Percentiles rank a stretch among this genome's conserved stretches.
These are phyloP conservation scores for Ophiorrhiza pumila DNA, from an alignment of 257 asterid genomes.

Conservation along the genomic window DNA sequence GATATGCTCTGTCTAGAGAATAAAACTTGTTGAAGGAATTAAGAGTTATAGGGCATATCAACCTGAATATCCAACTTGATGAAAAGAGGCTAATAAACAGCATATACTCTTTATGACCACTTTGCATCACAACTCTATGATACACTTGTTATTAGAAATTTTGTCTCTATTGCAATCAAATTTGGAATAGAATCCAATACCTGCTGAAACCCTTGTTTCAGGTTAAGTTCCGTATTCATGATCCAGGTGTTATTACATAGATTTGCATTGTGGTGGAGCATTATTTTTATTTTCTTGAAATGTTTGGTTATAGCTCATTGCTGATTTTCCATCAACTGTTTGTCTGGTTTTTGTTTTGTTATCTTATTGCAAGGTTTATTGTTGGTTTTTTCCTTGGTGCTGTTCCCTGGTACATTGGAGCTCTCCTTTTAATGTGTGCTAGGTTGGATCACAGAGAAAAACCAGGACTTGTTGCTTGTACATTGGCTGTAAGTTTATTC, in stretches of 20 bases:
- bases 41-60: not conserved
- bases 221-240: not conserved
- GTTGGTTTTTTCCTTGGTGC: slow-evolving; percentile 77
- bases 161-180: not conserved
- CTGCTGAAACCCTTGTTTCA: not conserved
- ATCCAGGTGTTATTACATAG: not conserved
- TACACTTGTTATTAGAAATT: not conserved
- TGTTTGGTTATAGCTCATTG: not conserved
- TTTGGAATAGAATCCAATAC: not conserved
- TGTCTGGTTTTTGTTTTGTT: slow-evolving; percentile 5
- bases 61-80: no score
- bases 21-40: not conserved
- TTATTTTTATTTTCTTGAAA: not conserved
- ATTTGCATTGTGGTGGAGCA: not conserved
- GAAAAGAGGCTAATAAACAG: no score
- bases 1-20: not conserved
- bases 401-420: slow-evolving; percentile 91
- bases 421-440: slow-evolving; percentile 67
- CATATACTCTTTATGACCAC: not conserved
- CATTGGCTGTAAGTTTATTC: slow-evolving; percentile 69
- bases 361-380: slow-evolving; percentile 57
- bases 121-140: not conserved
- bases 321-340: not conserved
- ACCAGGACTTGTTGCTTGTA: slow-evolving; percentile 83
- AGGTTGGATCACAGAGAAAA: slow-evolving; percentile 86